phyloP scores from a whole-genome alignment of 176 grass and related monocot species.

The Eleusine coracana region DNA sequence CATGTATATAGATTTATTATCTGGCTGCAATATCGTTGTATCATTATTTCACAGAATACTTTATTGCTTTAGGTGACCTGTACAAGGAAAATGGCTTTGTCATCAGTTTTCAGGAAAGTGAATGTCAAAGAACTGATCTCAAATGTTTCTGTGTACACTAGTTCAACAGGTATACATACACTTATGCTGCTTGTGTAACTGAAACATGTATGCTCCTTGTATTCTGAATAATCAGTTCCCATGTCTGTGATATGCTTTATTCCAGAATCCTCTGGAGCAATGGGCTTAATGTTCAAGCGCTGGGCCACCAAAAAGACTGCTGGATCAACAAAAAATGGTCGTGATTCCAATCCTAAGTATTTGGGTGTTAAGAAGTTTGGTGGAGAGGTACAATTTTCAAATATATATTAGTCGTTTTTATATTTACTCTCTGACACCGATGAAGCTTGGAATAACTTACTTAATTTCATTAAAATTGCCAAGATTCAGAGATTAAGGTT shows the following conservation, averaged over 20 bases:
- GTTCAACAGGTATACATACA: conserved; percentile 48
- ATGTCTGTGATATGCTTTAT: conserved; percentile 14
- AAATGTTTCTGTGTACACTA: conserved; percentile 60
- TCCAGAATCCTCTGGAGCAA: conserved; percentile 67
- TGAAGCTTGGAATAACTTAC: background rate
- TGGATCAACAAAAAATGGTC: conserved; percentile 82
- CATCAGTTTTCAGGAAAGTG: conserved; percentile 65
- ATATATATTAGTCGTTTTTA: conserved; percentile 7
- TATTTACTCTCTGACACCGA: background rate
- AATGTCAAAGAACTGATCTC: conserved; percentile 74
- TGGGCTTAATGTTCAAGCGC: conserved; percentile 69
- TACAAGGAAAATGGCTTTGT: conserved; percentile 40
- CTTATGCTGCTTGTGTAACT: background rate
- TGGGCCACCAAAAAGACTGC: conserved; percentile 90
- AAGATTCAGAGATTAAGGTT: background rate
- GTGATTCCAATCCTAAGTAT: conserved; percentile 83
- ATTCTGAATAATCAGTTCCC: conserved; percentile 14
- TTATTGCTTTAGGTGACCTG: conserved; percentile 31
- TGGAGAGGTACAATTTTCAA: conserved; percentile 60
- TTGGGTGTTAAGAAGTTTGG: conserved; percentile 95
- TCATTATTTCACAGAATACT: conserved; percentile 1
- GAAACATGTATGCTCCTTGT: background rate
- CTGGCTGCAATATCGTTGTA: background rate
- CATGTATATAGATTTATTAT: background rate
- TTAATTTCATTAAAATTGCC: background rate